A percentile compares a stretch with the other conserved stretches of the same genome.
These are phyloP conservation scores for Diaporthe vaccinii DNA, from an alignment of 2,329 filamentous ascomycete species.

Conservation along the genomic window DNA sequence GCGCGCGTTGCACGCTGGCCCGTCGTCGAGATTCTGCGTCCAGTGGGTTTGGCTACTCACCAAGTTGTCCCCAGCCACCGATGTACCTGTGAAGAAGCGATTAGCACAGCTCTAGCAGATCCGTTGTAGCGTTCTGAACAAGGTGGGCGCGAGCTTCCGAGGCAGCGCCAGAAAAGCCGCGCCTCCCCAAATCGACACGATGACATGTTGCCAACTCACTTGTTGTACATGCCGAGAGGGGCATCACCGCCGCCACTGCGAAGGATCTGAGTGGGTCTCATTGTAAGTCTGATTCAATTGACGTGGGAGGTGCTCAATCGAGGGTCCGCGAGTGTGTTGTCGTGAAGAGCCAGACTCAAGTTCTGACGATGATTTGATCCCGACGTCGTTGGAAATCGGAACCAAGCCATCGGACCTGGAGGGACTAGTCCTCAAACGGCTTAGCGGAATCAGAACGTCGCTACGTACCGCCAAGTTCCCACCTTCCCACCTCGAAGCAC, in stretches of 20 bases:
- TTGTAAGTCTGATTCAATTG: constrained; percentile 50
- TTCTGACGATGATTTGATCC: constrained; percentile 36
- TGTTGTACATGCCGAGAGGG: constrained; percentile 59
- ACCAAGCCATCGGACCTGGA: constrained; percentile 38
- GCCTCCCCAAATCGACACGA: not conserved
- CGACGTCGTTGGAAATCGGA: constrained; percentile 45
- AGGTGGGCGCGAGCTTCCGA: not conserved
- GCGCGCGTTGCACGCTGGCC: not conserved
- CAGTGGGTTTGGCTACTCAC: constrained; percentile 66
- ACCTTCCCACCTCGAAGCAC: constrained; percentile 3
- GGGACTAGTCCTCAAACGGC: not conserved
- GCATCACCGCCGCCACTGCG: constrained; percentile 53
- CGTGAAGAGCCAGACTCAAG: constrained; percentile 27
- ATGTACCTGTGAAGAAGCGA: constrained; percentile 69
- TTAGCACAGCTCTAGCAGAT: constrained; percentile 43
- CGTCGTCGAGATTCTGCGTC: not conserved
- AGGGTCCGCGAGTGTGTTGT: constrained; percentile 32
- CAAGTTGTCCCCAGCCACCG: constrained; percentile 80
- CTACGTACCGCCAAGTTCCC: constrained; percentile 5
- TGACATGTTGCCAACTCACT: constrained; percentile 54
- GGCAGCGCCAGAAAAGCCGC: constrained; percentile 21
- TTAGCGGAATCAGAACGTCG: not conserved
- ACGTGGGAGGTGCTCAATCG: constrained; percentile 49
- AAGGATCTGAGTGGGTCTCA: constrained; percentile 62
- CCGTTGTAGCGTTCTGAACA: not conserved